phyloP scores from a whole-genome alignment of 305 asterid genomes.

The Solanum chacoense region DNA sequence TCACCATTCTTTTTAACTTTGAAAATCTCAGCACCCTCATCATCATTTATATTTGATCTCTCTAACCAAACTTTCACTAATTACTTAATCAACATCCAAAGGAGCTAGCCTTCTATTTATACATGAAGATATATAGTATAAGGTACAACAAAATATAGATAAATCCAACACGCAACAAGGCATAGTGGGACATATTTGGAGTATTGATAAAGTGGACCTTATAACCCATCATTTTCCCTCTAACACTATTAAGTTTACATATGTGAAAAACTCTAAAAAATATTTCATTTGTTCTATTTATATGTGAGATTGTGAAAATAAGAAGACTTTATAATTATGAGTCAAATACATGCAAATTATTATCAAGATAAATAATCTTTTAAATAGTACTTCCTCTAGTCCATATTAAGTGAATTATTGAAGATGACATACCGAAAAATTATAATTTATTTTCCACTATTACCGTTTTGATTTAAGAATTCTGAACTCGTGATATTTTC shows the following conservation, averaged over 20 bases:
- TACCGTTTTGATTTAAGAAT: not conserved
- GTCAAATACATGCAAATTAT: not conserved
- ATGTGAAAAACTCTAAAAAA: not conserved
- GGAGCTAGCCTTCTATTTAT: not conserved
- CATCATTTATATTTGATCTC: conserved; percentile 14
- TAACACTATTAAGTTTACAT: not conserved
- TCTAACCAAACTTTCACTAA: not conserved
- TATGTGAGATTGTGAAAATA: not conserved
- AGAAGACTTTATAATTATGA: not conserved
- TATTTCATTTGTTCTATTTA: not conserved
- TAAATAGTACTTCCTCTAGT: not conserved
- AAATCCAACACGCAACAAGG: not conserved
- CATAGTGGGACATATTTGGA: not conserved
- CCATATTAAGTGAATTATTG: not conserved
- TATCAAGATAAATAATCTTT: not conserved
- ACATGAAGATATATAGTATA: not conserved
- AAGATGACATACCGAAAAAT: not conserved
- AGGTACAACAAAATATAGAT: not conserved
- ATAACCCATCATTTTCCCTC: not conserved
- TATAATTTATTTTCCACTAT: not conserved
- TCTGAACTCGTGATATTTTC: conserved; percentile 11
- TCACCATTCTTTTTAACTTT: conserved; percentile 51
- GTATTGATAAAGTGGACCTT: not conserved
- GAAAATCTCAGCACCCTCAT: conserved; percentile 23
- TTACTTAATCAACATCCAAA: not conserved